These are phyloP conservation scores for Asclepias syriaca DNA, from an alignment of 257 asterid genomes.

Conservation along the genomic window DNA sequence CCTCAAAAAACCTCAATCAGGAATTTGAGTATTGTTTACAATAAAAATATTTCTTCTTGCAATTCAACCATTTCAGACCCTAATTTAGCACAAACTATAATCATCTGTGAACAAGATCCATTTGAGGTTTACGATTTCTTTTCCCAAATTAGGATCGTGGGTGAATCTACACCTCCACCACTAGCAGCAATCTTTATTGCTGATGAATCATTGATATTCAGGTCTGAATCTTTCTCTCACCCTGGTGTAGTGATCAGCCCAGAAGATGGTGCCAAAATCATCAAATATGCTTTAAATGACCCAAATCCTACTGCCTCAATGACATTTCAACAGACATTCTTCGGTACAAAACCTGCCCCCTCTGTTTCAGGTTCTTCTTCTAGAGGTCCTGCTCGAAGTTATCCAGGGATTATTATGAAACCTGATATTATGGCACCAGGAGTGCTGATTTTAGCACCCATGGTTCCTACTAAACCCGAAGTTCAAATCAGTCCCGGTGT, in stretches of 20 bases:
- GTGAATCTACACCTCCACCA: background rate
- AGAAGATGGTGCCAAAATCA: constrained; percentile 6
- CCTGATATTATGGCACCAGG: constrained; percentile 26
- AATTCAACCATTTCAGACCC: constrained; percentile 31
- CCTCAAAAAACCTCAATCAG: constrained; percentile 30
- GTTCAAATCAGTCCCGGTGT: background rate
- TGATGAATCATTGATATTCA: background rate
- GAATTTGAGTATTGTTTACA: constrained; percentile 32
- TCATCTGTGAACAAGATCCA: constrained; percentile 6
- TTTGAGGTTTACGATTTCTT: background rate
- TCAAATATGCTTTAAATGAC: constrained; percentile 7
- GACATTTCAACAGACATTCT: constrained; percentile 13
- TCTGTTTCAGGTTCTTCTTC: constrained; percentile 8
- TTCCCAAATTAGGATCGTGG: background rate
- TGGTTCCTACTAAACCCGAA: background rate
- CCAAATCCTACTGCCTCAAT: constrained; percentile 6
- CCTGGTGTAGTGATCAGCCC: constrained; percentile 9
- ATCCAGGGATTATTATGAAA: constrained; percentile 10
- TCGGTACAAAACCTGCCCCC: constrained; percentile 14
- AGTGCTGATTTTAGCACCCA: constrained; percentile 9
- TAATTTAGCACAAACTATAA: background rate
- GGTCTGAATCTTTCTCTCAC: background rate
- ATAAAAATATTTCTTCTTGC: constrained; percentile 35
- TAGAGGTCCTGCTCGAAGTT: constrained; percentile 12
- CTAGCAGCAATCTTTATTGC: constrained; percentile 16